Base-by-base conservation (phyloP, 2,329 filamentous ascomycete species). In the Verticillium isaacii region DNA sequence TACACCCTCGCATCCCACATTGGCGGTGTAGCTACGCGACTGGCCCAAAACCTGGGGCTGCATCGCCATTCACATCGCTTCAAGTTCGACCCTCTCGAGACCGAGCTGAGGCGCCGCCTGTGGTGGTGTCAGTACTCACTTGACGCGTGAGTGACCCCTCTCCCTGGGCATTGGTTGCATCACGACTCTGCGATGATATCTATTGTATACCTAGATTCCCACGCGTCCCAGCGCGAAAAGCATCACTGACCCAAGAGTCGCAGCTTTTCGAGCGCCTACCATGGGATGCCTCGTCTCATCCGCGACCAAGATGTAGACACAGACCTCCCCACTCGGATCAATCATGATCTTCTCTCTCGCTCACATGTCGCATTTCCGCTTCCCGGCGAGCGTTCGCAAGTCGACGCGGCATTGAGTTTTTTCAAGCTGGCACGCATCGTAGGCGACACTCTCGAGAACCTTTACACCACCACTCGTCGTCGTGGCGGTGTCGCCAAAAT, bases 91-190 rank as follows among this genome's bases (percentile, higher is more conserved):
- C 68, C 69, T 1, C 61, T 69, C 2, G 68, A 70, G 32, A 70
- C 68, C 1, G 67, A 70, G 17, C 59, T 70, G 1, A 56, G 69
- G 34, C 63, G 68, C 3, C 62, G 68, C 6, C 63, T 65, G 3
- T 70, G 69, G 68, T 70, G 67, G 69, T 69, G 68, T 6, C 68
- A 70, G 25, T 70, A 69, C 54, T 64, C 68, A 3, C 64, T 70
- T 5, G 69, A 70, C 23, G 56, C 63, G 67, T 70, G 59, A 17
- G 68, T 57, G 8, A 7, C n/a, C 32, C 17, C 11, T 25, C 11
- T 17, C 25, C 2, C 5, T 32, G 5, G 36, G 2, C 23, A 7
- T 60, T 7, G 5, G 34, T 14, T 36, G 34, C 34, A 9, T 36
- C 34, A 14, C 14, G 34, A 9, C 14, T 36, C 9, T 9, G 34